These are phyloP conservation scores for Paecilomyces variotii DNA, from an alignment of 2,329 filamentous ascomycete species.

Conservation along the genomic window DNA sequence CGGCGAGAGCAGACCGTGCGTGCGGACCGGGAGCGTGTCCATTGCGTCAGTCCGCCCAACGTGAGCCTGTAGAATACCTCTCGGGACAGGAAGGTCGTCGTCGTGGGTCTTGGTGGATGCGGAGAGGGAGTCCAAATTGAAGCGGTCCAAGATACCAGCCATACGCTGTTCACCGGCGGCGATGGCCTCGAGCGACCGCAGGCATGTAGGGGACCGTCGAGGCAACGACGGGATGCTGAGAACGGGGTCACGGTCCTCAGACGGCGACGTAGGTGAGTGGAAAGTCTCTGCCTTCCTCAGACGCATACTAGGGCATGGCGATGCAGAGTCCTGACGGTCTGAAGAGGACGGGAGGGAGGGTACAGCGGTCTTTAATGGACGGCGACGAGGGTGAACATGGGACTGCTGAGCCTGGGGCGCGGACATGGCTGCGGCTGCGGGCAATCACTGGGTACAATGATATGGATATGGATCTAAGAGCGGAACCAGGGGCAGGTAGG, in stretches of 20 bases:
- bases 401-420: conserved; percentile 14
- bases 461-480: conserved; percentile 4
- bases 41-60: conserved; percentile 37
- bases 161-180: conserved; percentile 62
- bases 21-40: conserved; percentile 20
- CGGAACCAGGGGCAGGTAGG: conserved; percentile 1
- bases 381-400: conserved; percentile 27
- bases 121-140: conserved; percentile 55
- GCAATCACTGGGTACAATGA: conserved; percentile 4
- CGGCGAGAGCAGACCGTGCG: conserved; percentile 24
- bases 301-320: conserved; percentile 38
- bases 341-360: conserved; percentile 19
- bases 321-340: conserved; percentile 10
- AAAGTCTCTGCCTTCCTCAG: conserved; percentile 66
- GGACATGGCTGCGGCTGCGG: conserved; percentile 20
- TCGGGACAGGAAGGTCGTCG: conserved; percentile 53
- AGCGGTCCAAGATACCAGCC: conserved; percentile 56
- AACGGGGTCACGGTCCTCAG: conserved; percentile 34
- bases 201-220: conserved; percentile 57
- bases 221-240: conserved; percentile 44
- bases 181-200: conserved; percentile 54
- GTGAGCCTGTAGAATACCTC: conserved; percentile 51
- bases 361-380: conserved; percentile 22
- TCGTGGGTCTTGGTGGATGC: conserved; percentile 34
- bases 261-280: conserved; percentile 37